A percentile compares a stretch with the other conserved stretches of the same genome.
These are phyloP conservation scores for Nidularia sp. DNA, from an alignment of 768 basidiomycete genomes.

Conservation along the genomic window DNA sequence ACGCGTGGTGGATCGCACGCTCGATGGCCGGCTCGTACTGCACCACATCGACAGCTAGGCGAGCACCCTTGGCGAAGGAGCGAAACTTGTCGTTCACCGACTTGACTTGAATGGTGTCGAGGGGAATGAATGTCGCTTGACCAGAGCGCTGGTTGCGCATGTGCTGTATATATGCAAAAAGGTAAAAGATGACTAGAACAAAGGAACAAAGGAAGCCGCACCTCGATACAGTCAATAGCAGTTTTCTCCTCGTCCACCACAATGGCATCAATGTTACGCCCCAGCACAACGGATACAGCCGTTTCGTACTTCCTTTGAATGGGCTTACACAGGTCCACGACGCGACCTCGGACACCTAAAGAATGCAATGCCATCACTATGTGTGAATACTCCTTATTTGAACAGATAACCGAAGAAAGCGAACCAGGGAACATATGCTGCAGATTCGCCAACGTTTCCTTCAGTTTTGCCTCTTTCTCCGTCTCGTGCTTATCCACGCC, in stretches of 20 bases:
- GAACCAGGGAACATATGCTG: constrained; percentile 88
- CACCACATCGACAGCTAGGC: constrained; percentile 84
- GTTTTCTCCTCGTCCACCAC: constrained; percentile 97
- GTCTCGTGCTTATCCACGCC: constrained; percentile 86
- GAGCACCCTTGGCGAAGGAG: constrained; percentile 82
- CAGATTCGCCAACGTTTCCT: constrained; percentile 79
- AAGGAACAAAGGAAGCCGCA: constrained; percentile 19
- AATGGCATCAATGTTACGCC: constrained; percentile 91
- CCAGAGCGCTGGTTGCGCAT: constrained; percentile 93
- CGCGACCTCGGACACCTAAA: constrained; percentile 87
- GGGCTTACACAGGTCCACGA: constrained; percentile 93
- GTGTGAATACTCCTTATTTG: neutral
- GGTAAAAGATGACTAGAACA: neutral
- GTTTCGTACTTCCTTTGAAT: constrained; percentile 88
- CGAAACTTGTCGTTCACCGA: constrained; percentile 93
- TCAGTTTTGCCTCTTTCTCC: constrained; percentile 77
- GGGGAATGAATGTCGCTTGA: constrained; percentile 95
- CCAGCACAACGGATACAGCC: constrained; percentile 88
- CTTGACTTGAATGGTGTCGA: constrained; percentile 96
- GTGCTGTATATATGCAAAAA: constrained; percentile 46
- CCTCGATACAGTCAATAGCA: constrained; percentile 97
- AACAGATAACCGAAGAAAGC: neutral
- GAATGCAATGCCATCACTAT: neutral
- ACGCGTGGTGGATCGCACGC: constrained; percentile 94
- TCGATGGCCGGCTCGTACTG: constrained; percentile 82